These are phyloP conservation scores for Neurospora tetraspora DNA, from an alignment of 495 filamentous ascomycete species.

Conservation along the genomic window DNA sequence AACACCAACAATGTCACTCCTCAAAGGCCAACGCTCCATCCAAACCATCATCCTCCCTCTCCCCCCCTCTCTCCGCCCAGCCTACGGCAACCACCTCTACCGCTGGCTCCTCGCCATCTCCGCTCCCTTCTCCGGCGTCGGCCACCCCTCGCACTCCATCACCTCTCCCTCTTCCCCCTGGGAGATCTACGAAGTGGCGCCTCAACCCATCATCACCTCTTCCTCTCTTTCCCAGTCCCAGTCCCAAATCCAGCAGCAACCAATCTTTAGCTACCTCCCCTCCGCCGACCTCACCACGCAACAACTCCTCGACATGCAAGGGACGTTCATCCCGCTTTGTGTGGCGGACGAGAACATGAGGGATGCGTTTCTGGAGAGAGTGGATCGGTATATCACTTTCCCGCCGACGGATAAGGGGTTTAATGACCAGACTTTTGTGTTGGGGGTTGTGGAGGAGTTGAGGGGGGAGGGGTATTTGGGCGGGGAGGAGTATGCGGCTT, in stretches of 20 bases:
- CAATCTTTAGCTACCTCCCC: background rate
- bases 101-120: background rate
- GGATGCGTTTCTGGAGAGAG: background rate
- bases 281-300: background rate
- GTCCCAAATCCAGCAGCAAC: background rate
- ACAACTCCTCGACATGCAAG: background rate
- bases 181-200: background rate
- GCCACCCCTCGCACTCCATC: background rate
- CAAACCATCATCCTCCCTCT: background rate
- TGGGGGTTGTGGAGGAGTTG: background rate
- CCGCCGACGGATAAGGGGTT: background rate
- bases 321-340: background rate
- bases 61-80: background rate
- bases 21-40: background rate
- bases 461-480: background rate
- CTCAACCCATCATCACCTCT: background rate
- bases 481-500: background rate
- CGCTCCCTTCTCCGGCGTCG: background rate
- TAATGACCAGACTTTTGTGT: background rate
- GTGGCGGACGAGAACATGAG: background rate
- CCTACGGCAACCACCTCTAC: background rate
- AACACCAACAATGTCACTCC: background rate
- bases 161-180: background rate
- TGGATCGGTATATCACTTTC: background rate
- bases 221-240: background rate